Conservation (phyloP, 768 basidiomycete species). For the Boletales sp. region DNA sequence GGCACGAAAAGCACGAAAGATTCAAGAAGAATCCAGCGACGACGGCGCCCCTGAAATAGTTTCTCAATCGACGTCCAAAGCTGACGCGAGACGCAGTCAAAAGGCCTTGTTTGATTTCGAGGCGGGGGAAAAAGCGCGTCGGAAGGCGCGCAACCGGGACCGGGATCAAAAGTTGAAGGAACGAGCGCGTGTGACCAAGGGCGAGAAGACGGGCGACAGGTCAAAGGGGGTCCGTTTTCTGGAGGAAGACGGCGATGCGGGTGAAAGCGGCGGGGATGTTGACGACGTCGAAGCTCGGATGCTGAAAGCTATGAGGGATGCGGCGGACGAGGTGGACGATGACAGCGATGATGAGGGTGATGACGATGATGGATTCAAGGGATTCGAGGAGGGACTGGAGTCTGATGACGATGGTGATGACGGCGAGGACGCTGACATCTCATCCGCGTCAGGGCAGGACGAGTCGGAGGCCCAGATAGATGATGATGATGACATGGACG, state of each 20-base stretch:
- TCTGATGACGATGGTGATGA: conserved; percentile 6
- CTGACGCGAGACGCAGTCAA: conserved; percentile 34
- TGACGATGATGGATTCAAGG: conserved; percentile 5
- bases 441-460: conserved; percentile 7
- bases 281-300: conserved; percentile 25
- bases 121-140: conserved; percentile 37
- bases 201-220: conserved; percentile 6
- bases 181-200: conserved; percentile 31
- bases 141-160: conserved; percentile 44
- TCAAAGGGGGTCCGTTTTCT: conserved; percentile 11
- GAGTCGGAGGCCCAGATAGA: conserved; percentile 4
- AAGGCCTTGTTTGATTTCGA: conserved; percentile 36
- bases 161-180: conserved; percentile 50
- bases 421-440: conserved; percentile 1
- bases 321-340: conserved; percentile 22
- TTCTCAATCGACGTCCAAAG: conserved; percentile 45
- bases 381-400: conserved; percentile 6
- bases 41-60: conserved; percentile 51
- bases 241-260: conserved; percentile 15
- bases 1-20: conserved; percentile 15
- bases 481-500: conserved; percentile 13
- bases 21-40: conserved; percentile 25
- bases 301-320: conserved; percentile 29
- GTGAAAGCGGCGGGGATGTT: conserved; percentile 22
- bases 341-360: conserved; percentile 13